A percentile compares a stretch with the other conserved stretches of the same genome.
Evolutionary conservation across 2,329 filamentous ascomycete genomes (phyloP).

Genomic region (Fusarium sp.): DNA sequence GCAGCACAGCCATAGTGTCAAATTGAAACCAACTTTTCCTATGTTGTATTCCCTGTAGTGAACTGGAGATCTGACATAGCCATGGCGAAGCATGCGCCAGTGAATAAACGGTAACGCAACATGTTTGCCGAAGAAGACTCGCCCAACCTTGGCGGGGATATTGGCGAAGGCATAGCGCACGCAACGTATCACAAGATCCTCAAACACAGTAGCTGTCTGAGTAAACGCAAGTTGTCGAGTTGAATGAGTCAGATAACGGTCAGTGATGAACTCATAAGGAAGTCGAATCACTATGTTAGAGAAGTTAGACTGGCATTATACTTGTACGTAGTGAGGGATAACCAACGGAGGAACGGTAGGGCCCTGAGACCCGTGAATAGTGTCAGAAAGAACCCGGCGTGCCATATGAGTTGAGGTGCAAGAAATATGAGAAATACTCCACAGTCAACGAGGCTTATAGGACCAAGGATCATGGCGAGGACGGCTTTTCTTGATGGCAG

Average conservation of each 20-base stretch:
- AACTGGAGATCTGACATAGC: conserved; percentile 69
- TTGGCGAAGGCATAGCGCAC: conserved; percentile 81
- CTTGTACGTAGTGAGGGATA: not conserved
- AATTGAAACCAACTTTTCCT: conserved; percentile 39
- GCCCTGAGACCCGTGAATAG: conserved; percentile 66
- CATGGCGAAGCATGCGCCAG: conserved; percentile 80
- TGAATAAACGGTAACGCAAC: conserved; percentile 78
- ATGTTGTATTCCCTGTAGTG: conserved; percentile 65
- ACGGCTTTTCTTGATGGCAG: conserved; percentile 6
- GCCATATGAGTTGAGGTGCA: conserved; percentile 74
- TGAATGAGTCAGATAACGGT: conserved; percentile 45
- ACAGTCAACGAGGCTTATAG: conserved; percentile 81
- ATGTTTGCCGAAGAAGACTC: conserved; percentile 79
- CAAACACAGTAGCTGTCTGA: conserved; percentile 75
- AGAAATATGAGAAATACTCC: conserved; percentile 76
- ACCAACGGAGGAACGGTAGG: conserved; percentile 75
- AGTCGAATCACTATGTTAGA: conserved; percentile 40
- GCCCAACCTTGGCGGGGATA: conserved; percentile 73
- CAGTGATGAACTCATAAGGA: conserved; percentile 44
- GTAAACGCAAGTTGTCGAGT: conserved; percentile 65
- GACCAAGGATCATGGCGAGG: conserved; percentile 73
- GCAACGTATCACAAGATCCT: conserved; percentile 80
- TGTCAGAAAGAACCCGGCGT: conserved; percentile 70
- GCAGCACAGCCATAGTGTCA: not conserved
- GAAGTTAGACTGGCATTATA: conserved; percentile 16